phyloP scores from a whole-genome alignment of 495 filamentous ascomycete species.

The Lasiosphaeris hirsuta region DNA sequence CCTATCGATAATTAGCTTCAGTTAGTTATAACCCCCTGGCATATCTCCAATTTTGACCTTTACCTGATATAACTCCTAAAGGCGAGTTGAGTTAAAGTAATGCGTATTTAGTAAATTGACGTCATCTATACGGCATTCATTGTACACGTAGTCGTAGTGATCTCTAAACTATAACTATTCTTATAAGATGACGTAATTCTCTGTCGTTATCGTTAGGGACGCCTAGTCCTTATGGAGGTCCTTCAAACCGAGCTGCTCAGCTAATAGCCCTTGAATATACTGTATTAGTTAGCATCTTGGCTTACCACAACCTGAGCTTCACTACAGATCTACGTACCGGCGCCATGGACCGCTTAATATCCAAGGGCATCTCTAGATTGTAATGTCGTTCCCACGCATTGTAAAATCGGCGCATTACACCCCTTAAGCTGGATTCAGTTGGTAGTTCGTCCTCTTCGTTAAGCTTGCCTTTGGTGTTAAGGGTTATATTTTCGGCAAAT shows the following conservation, averaged over 20 bases:
- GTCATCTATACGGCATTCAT: conserved; percentile 6
- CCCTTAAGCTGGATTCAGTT: too few species aligned
- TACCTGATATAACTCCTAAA: too few species aligned
- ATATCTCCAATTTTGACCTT: too few species aligned
- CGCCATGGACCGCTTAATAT: conserved; percentile 9
- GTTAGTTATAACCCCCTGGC: too few species aligned
- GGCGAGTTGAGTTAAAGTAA: conserved; percentile 8
- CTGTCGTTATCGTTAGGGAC: conserved; percentile 13
- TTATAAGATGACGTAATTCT: conserved; percentile 12
- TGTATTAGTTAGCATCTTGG: conserved; percentile 9
- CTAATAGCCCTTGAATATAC: conserved; percentile 6
- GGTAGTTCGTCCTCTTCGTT: too few species aligned
- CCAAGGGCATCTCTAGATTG: too few species aligned
- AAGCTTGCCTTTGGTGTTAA: too few species aligned
- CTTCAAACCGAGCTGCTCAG: conserved; percentile 7
- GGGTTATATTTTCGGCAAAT: too few species aligned
- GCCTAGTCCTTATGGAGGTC: conserved; percentile 1
- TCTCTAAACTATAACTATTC: conserved; percentile 10
- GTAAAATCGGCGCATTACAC: too few species aligned
- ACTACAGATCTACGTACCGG: conserved; percentile 6
- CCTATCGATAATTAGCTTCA: too few species aligned
- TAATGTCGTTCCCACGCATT: too few species aligned
- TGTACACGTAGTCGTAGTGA: conserved; percentile 12
- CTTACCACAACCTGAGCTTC: background rate
- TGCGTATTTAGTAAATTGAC: conserved; percentile 12